Evolutionary conservation across 352 stramenopile species (phyloP), one percentile per base, ranked within the genome.

Genomic region (Phytopythium cucurbitacearum): DNA sequence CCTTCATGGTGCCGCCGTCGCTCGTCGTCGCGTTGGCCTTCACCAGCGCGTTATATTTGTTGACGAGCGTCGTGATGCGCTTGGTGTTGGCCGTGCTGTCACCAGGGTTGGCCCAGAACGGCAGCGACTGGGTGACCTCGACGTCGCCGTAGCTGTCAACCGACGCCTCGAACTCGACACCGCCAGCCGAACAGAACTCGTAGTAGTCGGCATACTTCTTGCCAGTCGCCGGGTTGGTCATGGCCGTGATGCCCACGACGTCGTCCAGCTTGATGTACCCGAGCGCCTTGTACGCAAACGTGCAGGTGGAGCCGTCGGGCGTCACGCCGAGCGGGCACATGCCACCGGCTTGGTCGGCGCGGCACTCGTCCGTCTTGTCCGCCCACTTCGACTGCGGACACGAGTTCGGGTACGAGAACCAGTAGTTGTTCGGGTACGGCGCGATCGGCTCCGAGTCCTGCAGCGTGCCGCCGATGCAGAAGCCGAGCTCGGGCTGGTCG

Each of bases 381-480:
- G 15, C 46, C 72, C 68, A 88, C 10, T 49, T 50, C 38, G 61
- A 48, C 38, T 65, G 57, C 7, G 72, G 75, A 40, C 79, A 93
- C 28, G 60, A 85, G 54, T 89, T 91, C 2, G 81, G 81, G 67
- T 85, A 92, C 9, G 84, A 94, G 59, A 83, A 91, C 84, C 81
- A 92, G 60, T 80, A 84, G 51, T 82, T 88, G 65, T 83, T 62
- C 9, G 71, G 76, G 68, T 95, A 93, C 40, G 80, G 84, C 8
- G 84, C 84, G 6, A 76, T 60, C 7, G 46, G 34, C 5, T 92
- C 78, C 5, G 59, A 76, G 35, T 78, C 62, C 49, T 76, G 57
- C 0, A 73, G 45, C 1, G 65, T 68, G 33, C 59, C 65, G 12
- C 80, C 73, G 11, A 89, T 56, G 32, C 62, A 87, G 9, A 76